Evolutionary conservation across 164 flowering plant genomes (phyloP).

Genomic region (grape (Vitis vinifera)): ASM3070453v1 NC_081813.1:5195501-5196000

Average conservation of each 20-base stretch:
- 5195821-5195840: constrained; percentile 29
- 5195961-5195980: background rate
- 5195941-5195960: background rate
- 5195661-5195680: constrained; percentile 45
- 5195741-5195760: too few relatives aligned
- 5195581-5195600: too few relatives aligned
- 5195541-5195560: too few relatives aligned
- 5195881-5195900: constrained; percentile 23
- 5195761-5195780: background rate
- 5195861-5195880: constrained; percentile 32
- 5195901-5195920: background rate
- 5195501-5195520: constrained; percentile 41
- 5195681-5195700: constrained; percentile 46
- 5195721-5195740: constrained; percentile 29
- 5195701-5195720: constrained; percentile 36
- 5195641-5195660: constrained; percentile 42
- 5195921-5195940: background rate
- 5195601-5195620: too few relatives aligned
- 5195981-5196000: too few relatives aligned
- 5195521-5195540: constrained; percentile 60
- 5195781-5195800: background rate
- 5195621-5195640: constrained; percentile 15
- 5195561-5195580: too few relatives aligned
- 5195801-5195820: background rate
- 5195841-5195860: constrained; percentile 34